Evolutionary conservation across 2,329 filamentous ascomycete species (phyloP).

Genomic region (Aspergillus sp.): DNA sequence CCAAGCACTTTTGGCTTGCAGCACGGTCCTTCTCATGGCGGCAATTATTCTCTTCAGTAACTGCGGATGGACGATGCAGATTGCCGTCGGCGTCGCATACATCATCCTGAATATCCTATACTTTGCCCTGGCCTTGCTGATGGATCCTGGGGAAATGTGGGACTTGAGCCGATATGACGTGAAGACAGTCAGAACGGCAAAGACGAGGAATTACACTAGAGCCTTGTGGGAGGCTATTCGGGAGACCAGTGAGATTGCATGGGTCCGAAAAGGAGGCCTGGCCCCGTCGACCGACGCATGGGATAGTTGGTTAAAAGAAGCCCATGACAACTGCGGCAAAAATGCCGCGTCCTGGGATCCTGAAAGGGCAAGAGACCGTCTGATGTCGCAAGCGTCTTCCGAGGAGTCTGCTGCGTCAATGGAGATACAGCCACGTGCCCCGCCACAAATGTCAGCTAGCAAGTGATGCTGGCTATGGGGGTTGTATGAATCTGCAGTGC

Average conservation of each 20-base stretch:
- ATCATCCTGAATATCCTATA: slow-evolving; percentile 62
- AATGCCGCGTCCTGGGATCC: not conserved
- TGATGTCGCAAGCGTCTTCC: not conserved
- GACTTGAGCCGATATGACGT: slow-evolving; percentile 54
- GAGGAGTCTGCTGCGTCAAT: not conserved
- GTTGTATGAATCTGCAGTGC: too few species aligned
- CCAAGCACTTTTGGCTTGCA: slow-evolving; percentile 57
- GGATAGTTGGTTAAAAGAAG: slow-evolving; percentile 53
- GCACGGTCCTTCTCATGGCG: slow-evolving; percentile 63
- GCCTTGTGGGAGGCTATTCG: slow-evolving; percentile 62
- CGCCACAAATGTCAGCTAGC: not conserved
- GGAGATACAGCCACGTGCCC: not conserved
- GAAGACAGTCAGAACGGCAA: too few species aligned
- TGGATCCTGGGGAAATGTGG: slow-evolving; percentile 54
- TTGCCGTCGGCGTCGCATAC: slow-evolving; percentile 59
- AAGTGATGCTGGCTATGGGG: too few species aligned
- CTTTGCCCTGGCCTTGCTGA: slow-evolving; percentile 57
- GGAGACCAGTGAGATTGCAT: slow-evolving; percentile 54
- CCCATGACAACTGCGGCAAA: slow-evolving; percentile 11
- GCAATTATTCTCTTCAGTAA: slow-evolving; percentile 65
- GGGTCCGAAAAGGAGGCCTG: slow-evolving; percentile 55
- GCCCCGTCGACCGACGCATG: slow-evolving; percentile 57
- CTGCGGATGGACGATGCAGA: slow-evolving; percentile 62
- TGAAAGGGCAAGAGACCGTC: not conserved
- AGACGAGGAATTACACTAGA: slow-evolving; percentile 50